Percentiles rank a stretch among this genome's conserved stretches.
Evolutionary conservation across 805 yeast species (phyloP).

Genomic region (Candida ponderosae): DNA sequence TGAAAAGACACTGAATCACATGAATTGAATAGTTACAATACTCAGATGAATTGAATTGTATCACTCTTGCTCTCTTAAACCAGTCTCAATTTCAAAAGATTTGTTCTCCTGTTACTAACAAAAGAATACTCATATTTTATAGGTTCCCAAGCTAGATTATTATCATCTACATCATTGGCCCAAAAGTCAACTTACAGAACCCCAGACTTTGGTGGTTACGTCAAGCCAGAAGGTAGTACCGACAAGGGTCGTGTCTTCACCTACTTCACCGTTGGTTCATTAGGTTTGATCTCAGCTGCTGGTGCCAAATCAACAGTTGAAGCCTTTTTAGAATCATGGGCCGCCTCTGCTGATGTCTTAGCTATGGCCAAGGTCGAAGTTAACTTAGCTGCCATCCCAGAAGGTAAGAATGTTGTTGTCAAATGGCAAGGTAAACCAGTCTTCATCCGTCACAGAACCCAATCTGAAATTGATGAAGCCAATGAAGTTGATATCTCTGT

Average conservation of each 20-base stretch:
- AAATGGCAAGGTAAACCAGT: constrained; percentile 99
- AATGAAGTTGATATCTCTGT: constrained; percentile 65
- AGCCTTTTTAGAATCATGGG: constrained; percentile 84
- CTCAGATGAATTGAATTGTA: too few relatives aligned
- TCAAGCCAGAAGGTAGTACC: constrained; percentile 61
- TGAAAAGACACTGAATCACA: too few relatives aligned
- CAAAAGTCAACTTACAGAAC: constrained; percentile 77
- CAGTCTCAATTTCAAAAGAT: too few relatives aligned
- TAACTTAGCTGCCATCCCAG: constrained; percentile 86
- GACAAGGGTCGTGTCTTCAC: constrained; percentile 81
- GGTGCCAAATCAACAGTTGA: constrained; percentile 96
- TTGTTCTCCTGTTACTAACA: too few relatives aligned
- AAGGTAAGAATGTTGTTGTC: constrained; percentile 95
- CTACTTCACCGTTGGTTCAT: constrained; percentile 96
- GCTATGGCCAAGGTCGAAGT: constrained; percentile 99
- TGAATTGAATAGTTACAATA: too few relatives aligned
- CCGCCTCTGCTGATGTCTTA: constrained; percentile 97
- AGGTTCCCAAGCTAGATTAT: constrained; percentile 21
- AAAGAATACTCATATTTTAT: neutral
- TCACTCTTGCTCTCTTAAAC: too few relatives aligned
- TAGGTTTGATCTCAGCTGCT: constrained; percentile 85
- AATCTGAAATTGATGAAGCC: constrained; percentile 90
- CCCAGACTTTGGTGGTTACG: constrained; percentile 80
- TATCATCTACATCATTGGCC: constrained; percentile 32
- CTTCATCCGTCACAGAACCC: constrained; percentile 97